Percentiles rank a stretch among this genome's conserved stretches.
These are phyloP conservation scores for Aspergillus nomiae DNA, from an alignment of 2,329 filamentous ascomycete genomes.

Conservation along the genomic window DNA sequence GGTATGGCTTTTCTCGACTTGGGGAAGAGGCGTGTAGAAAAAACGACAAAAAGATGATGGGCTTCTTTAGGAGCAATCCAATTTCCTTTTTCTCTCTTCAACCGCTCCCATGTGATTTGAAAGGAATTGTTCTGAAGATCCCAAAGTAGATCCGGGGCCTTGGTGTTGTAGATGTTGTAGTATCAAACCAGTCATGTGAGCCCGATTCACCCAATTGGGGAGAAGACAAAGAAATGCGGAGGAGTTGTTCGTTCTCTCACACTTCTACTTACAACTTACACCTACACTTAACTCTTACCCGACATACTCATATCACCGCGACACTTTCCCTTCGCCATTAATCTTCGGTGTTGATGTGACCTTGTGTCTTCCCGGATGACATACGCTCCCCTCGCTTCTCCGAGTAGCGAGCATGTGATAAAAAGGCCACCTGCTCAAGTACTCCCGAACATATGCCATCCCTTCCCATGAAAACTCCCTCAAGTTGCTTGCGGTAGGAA, in stretches of 20 bases:
- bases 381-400: neutral
- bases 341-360: neutral
- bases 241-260: neutral
- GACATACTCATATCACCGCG: neutral
- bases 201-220: neutral
- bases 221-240: neutral
- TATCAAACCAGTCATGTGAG: neutral
- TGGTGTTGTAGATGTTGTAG: neutral
- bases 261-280: too few species aligned
- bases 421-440: neutral
- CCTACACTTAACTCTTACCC: neutral
- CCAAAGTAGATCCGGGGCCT: neutral
- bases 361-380: neutral
- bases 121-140: neutral
- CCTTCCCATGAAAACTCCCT: neutral
- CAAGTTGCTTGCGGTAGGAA: constrained; percentile 11
- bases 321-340: neutral
- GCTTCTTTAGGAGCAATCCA: constrained; percentile 21
- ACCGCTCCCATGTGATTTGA: neutral
- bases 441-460: constrained; percentile 9
- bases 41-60: constrained; percentile 15
- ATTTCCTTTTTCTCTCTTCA: constrained; percentile 17
- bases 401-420: constrained; percentile 22
- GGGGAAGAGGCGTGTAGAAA: constrained; percentile 33
- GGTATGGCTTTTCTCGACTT: constrained; percentile 30